A percentile compares a stretch with the other conserved stretches of the same genome.
phyloP scores from a whole-genome alignment of 2,329 filamentous ascomycete genomes.

The Xenoacremonium recifei region DNA sequence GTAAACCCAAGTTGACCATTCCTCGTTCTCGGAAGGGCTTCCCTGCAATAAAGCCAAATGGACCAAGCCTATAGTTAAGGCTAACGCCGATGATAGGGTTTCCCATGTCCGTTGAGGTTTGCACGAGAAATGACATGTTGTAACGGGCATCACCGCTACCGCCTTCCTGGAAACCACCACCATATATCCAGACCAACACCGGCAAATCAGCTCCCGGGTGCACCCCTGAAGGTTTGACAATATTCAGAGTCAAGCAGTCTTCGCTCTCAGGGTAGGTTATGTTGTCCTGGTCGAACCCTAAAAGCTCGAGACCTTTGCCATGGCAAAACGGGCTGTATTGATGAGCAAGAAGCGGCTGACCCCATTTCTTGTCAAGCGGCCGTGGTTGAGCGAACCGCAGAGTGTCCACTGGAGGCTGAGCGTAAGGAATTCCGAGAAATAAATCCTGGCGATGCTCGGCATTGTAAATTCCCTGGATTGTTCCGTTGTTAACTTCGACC shows the following conservation, averaged over 20 bases:
- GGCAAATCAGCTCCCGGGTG: conserved; percentile 46
- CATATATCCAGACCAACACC: conserved; percentile 60
- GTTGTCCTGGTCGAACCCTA: no score
- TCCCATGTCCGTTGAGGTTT: conserved; percentile 39
- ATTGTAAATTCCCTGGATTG: conserved; percentile 42
- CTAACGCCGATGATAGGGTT: conserved; percentile 50
- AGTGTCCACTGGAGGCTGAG: conserved; percentile 47
- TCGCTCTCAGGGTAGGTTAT: no score
- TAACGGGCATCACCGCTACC: conserved; percentile 42
- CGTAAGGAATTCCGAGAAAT: conserved; percentile 57
- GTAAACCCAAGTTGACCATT: conserved; percentile 49
- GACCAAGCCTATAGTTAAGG: conserved; percentile 50
- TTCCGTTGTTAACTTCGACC: no score
- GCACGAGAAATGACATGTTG: conserved; percentile 59
- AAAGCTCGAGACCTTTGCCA: no score
- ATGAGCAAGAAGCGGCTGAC: no score
- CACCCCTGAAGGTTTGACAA: conserved; percentile 20
- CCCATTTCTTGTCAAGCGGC: no score
- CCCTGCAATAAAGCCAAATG: conserved; percentile 52
- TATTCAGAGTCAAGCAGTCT: conserved; percentile 25
- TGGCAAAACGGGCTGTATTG: no score
- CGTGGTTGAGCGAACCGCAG: conserved; percentile 57
- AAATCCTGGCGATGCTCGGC: conserved; percentile 41
- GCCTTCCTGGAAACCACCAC: conserved; percentile 33
- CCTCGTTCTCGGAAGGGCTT: conserved; percentile 41